Conservation (phyloP, 2,329 filamentous ascomycete species). For the Setomelanomma holmii region DNA sequence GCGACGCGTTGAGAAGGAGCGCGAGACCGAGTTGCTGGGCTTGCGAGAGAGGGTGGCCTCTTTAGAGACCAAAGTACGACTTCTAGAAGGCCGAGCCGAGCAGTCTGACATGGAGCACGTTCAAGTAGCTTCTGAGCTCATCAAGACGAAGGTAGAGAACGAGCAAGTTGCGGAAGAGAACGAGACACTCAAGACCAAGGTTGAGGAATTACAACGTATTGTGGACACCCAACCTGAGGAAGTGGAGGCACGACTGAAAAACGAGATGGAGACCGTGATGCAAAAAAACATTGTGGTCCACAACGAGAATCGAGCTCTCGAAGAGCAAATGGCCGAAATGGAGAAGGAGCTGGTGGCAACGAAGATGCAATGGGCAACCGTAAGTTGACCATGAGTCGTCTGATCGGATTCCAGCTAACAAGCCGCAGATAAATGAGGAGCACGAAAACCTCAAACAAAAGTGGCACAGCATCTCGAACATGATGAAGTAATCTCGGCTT, state of each 20-base stretch:
- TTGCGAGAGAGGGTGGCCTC: constrained; percentile 65
- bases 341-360: constrained; percentile 91
- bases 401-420: too few species aligned
- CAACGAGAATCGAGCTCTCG: constrained; percentile 85
- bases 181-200: constrained; percentile 84
- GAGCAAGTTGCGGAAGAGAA: constrained; percentile 88
- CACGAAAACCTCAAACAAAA: constrained; percentile 58
- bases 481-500: constrained; percentile 49
- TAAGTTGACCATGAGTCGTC: constrained; percentile 61
- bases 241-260: constrained; percentile 80
- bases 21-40: constrained; percentile 79
- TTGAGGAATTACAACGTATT: constrained; percentile 81
- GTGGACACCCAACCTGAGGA: constrained; percentile 90
- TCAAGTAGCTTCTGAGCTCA: constrained; percentile 86
- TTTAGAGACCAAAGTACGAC: constrained; percentile 78
- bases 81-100: constrained; percentile 86
- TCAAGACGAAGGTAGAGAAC: constrained; percentile 92
- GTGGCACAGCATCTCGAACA: constrained; percentile 55
- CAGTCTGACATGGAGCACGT: constrained; percentile 91
- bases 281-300: constrained; percentile 91
- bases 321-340: constrained; percentile 89
- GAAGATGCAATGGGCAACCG: constrained; percentile 95
- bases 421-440: constrained; percentile 56
- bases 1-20: constrained; percentile 79
- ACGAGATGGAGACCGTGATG: constrained; percentile 91